phyloP scores from a whole-genome alignment of 257 asterid genomes.

The Solanum tacnaense region DNA sequence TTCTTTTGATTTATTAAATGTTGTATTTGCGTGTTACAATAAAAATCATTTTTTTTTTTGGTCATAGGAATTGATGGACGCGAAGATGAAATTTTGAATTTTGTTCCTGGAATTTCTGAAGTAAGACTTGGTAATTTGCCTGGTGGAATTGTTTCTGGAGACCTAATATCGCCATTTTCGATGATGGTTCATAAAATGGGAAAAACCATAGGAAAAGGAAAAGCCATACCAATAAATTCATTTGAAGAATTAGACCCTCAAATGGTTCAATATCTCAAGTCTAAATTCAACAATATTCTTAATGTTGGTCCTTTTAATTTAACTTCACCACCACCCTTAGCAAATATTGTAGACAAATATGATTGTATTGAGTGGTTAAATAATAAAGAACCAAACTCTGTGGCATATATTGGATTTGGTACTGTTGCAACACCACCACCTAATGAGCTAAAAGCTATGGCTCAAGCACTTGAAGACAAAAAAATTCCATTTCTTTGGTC shows the following conservation, averaged over 20 bases:
- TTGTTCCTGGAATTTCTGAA: constrained; percentile 45
- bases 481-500: constrained; percentile 52
- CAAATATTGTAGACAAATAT: constrained; percentile 2
- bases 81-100: constrained; percentile 24
- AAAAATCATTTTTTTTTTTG: not conserved
- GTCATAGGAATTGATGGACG: constrained; percentile 4
- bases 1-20: no score
- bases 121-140: constrained; percentile 35
- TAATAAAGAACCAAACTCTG: constrained; percentile 20
- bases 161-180: constrained; percentile 24
- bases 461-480: constrained; percentile 42
- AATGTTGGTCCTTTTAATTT: constrained; percentile 53
- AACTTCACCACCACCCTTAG: constrained; percentile 7
- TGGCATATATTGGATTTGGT: constrained; percentile 48
- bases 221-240: constrained; percentile 49
- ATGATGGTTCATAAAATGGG: constrained; percentile 42
- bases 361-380: constrained; percentile 57
- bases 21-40: no score
- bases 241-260: constrained; percentile 61
- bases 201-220: constrained; percentile 19
- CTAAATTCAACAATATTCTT: constrained; percentile 40
- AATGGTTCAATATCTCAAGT: constrained; percentile 29
- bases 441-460: constrained; percentile 33
- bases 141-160: constrained; percentile 18
- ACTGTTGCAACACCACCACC: constrained; percentile 39